Conservation (phyloP, 805 yeast genomes). For the Candida sakaeoensis region DNA sequence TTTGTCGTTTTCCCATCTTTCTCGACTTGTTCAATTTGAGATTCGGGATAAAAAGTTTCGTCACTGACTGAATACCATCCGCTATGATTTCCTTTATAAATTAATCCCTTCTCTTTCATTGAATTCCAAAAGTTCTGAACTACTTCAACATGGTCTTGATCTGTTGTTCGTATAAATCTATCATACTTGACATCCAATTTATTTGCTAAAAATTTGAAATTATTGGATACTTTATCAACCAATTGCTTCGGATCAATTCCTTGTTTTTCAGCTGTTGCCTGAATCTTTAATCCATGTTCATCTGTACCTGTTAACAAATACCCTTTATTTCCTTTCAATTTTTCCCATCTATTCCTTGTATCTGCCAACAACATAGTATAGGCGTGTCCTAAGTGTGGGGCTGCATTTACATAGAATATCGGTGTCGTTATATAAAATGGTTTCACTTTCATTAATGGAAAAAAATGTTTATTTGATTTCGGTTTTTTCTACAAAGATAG, state of each 20-base stretch:
- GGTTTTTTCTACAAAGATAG: slow-evolving; percentile 64
- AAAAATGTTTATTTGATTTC: slow-evolving; percentile 6
- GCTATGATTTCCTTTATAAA: slow-evolving; percentile 77
- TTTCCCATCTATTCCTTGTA: slow-evolving; percentile 70
- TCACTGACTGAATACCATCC: slow-evolving; percentile 97
- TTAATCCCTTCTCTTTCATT: slow-evolving; percentile 56
- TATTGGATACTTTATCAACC: slow-evolving; percentile 65
- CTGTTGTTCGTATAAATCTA: slow-evolving; percentile 89
- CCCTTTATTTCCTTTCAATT: slow-evolving; percentile 26
- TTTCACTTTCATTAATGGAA: slow-evolving; percentile 12
- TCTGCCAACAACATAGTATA: slow-evolving; percentile 86
- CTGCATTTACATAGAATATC: slow-evolving; percentile 93
- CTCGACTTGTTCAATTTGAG: slow-evolving; percentile 49
- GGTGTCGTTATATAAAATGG: slow-evolving; percentile 75
- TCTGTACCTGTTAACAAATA: slow-evolving; percentile 89
- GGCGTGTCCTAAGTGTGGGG: slow-evolving; percentile 90
- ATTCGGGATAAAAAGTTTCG: slow-evolving; percentile 88
- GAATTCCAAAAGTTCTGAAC: slow-evolving; percentile 69
- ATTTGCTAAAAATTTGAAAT: slow-evolving; percentile 64
- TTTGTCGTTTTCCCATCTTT: slow-evolving; percentile 28
- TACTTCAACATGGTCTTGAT: slow-evolving; percentile 64
- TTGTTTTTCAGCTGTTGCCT: slow-evolving; percentile 65
- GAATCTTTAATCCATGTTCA: slow-evolving; percentile 94
- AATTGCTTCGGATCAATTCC: slow-evolving; percentile 55
- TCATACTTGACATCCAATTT: slow-evolving; percentile 56